A percentile compares a stretch with the other conserved stretches of the same genome.
Conservation (phyloP, 2,329 filamentous ascomycete genomes). For the Orbilia blumenaviensis region DNA sequence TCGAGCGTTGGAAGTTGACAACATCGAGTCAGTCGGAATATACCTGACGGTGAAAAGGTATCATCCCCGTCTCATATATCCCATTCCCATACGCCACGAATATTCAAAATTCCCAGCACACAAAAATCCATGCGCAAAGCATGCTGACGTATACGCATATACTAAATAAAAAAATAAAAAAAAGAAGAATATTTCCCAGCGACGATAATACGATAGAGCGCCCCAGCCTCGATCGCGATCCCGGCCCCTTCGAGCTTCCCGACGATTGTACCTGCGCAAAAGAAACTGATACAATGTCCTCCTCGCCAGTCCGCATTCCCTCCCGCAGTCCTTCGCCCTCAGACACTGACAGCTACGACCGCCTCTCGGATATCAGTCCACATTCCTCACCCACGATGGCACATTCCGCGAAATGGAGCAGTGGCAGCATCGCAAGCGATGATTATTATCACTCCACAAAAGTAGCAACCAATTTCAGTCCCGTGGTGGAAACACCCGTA, state of each 20-base stretch:
- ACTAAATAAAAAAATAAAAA: background rate
- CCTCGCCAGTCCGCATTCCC: conserved; percentile 13
- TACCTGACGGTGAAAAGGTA: conserved; percentile 34
- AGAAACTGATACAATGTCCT: conserved; percentile 4
- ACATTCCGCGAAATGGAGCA: conserved; percentile 14
- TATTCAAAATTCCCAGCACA: background rate
- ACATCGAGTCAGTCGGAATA: conserved; percentile 18
- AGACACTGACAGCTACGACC: conserved; percentile 34
- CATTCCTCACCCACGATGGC: conserved; percentile 23
- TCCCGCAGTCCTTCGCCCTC: conserved; percentile 11
- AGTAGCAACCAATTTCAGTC: background rate
- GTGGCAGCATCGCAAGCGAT: conserved; percentile 1
- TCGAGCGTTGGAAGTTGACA: conserved; percentile 24
- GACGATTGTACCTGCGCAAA: background rate
- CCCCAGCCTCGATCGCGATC: background rate
- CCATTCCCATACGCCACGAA: background rate
- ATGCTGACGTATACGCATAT: background rate
- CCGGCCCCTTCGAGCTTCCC: conserved; percentile 34
- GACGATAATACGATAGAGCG: background rate
- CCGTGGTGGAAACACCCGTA: background rate
- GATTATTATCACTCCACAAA: background rate
- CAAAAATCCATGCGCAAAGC: background rate
- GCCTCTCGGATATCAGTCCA: conserved; percentile 43
- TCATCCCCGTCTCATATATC: background rate
- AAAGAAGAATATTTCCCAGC: too few species aligned